A percentile compares a stretch with the other conserved stretches of the same genome.
Conservation (phyloP, 257 asterid species). For the Verbascum thapsus region DNA sequence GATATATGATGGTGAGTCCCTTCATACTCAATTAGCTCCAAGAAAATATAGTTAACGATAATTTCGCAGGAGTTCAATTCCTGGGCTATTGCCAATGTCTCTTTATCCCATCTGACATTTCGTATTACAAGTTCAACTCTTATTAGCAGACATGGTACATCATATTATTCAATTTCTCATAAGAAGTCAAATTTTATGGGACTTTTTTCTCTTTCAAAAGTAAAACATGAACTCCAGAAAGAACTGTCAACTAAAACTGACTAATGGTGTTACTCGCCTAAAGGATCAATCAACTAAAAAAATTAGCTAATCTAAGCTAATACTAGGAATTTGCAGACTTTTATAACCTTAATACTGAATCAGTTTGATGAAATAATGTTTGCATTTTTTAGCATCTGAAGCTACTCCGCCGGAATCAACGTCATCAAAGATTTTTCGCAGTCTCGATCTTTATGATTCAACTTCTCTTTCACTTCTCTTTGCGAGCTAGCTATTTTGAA, state of each 20-base stretch:
- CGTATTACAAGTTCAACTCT: neutral
- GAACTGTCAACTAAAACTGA: neutral
- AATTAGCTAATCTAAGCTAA: neutral
- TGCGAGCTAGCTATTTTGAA: no score
- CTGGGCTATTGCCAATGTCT: neutral
- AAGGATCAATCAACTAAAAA: neutral
- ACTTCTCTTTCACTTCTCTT: no score
- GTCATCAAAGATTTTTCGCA: neutral
- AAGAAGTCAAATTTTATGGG: neutral
- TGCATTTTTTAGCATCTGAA: constrained; percentile 15
- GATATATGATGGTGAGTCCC: neutral
- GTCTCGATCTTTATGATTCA: no score
- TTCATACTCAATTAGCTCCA: neutral
- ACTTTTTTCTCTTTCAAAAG: neutral
- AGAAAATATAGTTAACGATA: neutral
- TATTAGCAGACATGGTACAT: neutral
- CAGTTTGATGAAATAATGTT: neutral
- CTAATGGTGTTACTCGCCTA: neutral
- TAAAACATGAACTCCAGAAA: neutral
- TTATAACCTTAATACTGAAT: neutral
- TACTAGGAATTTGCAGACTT: neutral
- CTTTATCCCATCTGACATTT: neutral
- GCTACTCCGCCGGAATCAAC: neutral
- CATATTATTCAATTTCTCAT: constrained; percentile 10
- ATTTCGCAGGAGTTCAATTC: neutral